These are phyloP conservation scores for Russula sp. DNA, from an alignment of 768 basidiomycete genomes.

Conservation along the genomic window DNA sequence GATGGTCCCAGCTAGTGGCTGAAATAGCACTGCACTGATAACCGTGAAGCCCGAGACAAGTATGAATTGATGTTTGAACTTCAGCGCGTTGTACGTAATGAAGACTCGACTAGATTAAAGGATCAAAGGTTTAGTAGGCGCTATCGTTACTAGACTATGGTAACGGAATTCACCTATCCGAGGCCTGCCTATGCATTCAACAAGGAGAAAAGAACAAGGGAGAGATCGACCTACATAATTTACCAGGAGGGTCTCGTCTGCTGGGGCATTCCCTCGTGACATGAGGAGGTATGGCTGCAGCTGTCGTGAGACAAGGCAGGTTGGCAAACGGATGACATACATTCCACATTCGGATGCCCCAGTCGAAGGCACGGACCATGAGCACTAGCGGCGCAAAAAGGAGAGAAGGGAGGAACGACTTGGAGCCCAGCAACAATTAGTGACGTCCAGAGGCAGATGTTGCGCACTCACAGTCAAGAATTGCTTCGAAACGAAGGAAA, in stretches of 20 bases:
- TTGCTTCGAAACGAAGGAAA: conserved; percentile 40
- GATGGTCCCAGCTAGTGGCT: conserved; percentile 46
- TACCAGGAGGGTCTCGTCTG: conserved; percentile 53
- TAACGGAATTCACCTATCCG: conserved; percentile 5
- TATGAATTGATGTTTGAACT: conserved; percentile 48
- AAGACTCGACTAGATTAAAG: neutral
- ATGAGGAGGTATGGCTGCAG: conserved; percentile 55
- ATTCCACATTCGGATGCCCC: conserved; percentile 50
- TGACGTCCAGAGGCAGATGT: neutral
- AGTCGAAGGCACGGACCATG: conserved; percentile 47
- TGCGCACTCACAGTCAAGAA: conserved; percentile 37
- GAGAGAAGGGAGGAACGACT: conserved; percentile 56
- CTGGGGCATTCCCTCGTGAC: conserved; percentile 43
- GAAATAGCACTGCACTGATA: conserved; percentile 39
- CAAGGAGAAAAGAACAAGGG: no score
- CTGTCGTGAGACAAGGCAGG: conserved; percentile 6
- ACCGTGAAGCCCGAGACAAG: conserved; percentile 46
- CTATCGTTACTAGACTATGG: no score
- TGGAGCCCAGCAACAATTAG: neutral
- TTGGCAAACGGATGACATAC: conserved; percentile 30
- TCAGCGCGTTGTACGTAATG: conserved; percentile 32
- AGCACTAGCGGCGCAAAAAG: conserved; percentile 43
- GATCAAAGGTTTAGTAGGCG: neutral
- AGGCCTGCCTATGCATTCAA: neutral
- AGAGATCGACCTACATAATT: conserved; percentile 46